Conservation (phyloP, 2,329 filamentous ascomycete genomes). For the Graphilbum sp. region DNA sequence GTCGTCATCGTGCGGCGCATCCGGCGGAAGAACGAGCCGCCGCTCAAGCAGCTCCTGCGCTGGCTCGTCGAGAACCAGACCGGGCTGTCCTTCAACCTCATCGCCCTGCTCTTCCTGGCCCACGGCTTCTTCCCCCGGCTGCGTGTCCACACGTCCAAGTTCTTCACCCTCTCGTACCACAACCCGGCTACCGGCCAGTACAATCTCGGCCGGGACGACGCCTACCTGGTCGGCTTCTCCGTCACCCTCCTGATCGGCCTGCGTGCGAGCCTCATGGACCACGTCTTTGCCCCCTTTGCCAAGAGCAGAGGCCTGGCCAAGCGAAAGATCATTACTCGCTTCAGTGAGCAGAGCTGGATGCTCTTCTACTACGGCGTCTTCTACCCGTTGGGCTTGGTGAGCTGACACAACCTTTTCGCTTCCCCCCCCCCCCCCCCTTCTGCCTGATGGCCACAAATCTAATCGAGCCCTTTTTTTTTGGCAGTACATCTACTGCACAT, state of each 20-base stretch:
- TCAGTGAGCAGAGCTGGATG: slow-evolving; percentile 91
- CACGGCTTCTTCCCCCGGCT: slow-evolving; percentile 72
- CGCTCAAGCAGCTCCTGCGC: slow-evolving; percentile 41
- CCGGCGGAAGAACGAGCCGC: slow-evolving; percentile 45
- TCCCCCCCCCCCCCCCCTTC: too few species aligned
- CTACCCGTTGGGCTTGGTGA: slow-evolving; percentile 71
- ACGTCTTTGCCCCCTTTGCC: slow-evolving; percentile 65
- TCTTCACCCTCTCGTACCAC: slow-evolving; percentile 76
- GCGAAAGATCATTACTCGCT: slow-evolving; percentile 61
- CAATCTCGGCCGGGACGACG: slow-evolving; percentile 62
- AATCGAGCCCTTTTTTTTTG: too few species aligned
- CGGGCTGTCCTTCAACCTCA: slow-evolving; percentile 69
- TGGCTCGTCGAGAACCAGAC: slow-evolving; percentile 70
- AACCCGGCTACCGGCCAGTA: slow-evolving; percentile 54
- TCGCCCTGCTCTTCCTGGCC: slow-evolving; percentile 67
- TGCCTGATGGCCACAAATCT: too few species aligned
- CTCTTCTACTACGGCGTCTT: slow-evolving; percentile 68
- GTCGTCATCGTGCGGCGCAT: slow-evolving; percentile 37
- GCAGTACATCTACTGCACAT: slow-evolving; percentile 73
- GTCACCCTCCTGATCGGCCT: slow-evolving; percentile 76
- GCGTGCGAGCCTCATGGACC: slow-evolving; percentile 73
- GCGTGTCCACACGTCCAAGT: slow-evolving; percentile 64
- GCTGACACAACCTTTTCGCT: slow-evolving; percentile 12
- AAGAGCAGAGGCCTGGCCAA: slow-evolving; percentile 56
- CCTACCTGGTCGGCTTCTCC: slow-evolving; percentile 60